Base-by-base conservation (phyloP, 345 rosid genomes). In the Gossypium herbaceum region DNA sequence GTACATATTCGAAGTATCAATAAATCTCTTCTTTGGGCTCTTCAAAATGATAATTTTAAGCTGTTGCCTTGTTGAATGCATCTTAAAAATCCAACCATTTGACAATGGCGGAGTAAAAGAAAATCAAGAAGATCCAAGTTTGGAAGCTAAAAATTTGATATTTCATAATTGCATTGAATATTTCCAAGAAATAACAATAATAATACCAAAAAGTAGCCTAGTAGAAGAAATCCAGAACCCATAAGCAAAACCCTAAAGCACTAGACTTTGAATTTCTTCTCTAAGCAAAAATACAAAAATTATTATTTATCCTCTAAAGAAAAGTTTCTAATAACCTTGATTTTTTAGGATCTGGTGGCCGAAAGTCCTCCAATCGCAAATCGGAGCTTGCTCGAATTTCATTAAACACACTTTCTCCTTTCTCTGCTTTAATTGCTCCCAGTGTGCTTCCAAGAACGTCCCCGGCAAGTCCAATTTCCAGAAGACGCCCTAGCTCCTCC, bases 391-490 rank as follows among this genome's bases (percentile, higher is more conserved):
- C 75, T 19, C 78, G 79, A 22, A 90, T 80, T 81, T 93, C 92
- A 57, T 77, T 84, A 59, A 93, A 77, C 2, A 47, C 82, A 20
- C 60, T 81, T 71, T 88, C 94, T 56, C 94, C 99, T 76, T 80
- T 86, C 83, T 88, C 86, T 12, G 82, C 78, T 73, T 76, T 85
- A 41, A 95, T 89, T 44, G 48, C 80, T 80, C 88, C 97, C 74
- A 95, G 79, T 9, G 83, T 88, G 84, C 87, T 87, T 48, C 96
- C 99, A 68, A 91, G 86, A 65, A 91, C 89, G 66, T 91, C 97
- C 2, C 93, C 98, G 0, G 97, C 98, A 10, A 93, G 89, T 72
- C 98, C 99, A 25, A 72, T 67, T 76, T 86, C 79, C 6, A 67
- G 71, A 61, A 93, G 85, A 60, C 84, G 83, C 19, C 94, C 98